phyloP scores from a whole-genome alignment of 768 basidiomycete species.

The Clavaria fumosa region DNA sequence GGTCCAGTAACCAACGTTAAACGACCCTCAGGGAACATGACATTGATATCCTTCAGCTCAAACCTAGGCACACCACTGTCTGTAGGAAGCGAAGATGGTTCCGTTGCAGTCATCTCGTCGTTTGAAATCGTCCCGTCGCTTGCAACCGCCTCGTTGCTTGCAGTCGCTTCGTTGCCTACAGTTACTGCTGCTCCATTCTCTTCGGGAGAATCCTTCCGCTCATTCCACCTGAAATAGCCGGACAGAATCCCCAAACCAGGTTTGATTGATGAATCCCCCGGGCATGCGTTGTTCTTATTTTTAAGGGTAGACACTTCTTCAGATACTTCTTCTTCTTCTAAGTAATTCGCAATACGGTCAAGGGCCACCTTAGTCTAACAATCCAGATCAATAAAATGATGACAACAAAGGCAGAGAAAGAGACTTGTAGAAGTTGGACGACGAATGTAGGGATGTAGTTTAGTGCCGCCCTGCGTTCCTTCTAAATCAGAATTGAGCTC shows the following conservation, averaged over 20 bases:
- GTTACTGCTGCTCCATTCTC: too few species aligned
- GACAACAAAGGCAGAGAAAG: conserved; percentile 1
- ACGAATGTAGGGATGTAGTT: conserved; percentile 71
- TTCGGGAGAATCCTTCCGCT: too few species aligned
- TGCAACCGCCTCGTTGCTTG: too few species aligned
- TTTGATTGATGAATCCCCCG: conserved; percentile 19
- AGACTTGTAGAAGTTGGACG: conserved; percentile 56
- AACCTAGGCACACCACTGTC: too few species aligned
- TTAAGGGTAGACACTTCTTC: conserved; percentile 55
- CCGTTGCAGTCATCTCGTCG: conserved; percentile 1
- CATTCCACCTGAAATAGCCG: conserved; percentile 49
- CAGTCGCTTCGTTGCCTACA: too few species aligned
- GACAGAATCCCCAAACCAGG: conserved; percentile 40
- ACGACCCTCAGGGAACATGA: too few species aligned
- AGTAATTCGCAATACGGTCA: conserved; percentile 50
- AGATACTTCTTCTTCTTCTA: conserved; percentile 55
- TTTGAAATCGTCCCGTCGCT: conserved; percentile 11
- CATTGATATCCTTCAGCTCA: too few species aligned
- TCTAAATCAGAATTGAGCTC: conserved; percentile 1
- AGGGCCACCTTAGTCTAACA: conserved; percentile 44
- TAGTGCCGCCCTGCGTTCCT: conserved; percentile 36
- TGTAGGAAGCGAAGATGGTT: too few species aligned
- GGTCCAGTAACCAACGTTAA: too few species aligned
- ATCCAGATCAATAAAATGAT: neutral
- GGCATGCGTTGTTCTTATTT: conserved; percentile 18